phyloP scores from a whole-genome alignment of 2,329 filamentous ascomycete species.

The Beauveria sp. region DNA sequence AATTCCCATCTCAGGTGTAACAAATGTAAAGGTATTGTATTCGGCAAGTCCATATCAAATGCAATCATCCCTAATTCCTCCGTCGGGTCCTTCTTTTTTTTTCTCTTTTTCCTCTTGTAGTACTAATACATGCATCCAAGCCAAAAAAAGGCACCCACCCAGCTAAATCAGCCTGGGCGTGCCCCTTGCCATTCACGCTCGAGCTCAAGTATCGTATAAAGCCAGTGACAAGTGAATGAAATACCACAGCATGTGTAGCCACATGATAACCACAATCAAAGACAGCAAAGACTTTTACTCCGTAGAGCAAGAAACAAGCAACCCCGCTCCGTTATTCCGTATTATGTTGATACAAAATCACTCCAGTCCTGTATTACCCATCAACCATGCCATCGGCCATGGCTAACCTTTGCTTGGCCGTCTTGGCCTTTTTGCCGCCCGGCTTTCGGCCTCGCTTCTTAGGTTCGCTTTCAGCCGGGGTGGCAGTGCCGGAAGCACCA shows the following conservation, averaged over 20 bases:
- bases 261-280: background rate
- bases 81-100: background rate
- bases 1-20: background rate
- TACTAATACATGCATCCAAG: slow-evolving; percentile 10
- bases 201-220: background rate
- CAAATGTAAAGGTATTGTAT: background rate
- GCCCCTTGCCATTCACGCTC: background rate
- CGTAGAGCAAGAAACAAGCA: slow-evolving; percentile 4
- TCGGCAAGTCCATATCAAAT: slow-evolving; percentile 2
- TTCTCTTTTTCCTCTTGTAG: background rate
- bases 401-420: slow-evolving; percentile 59
- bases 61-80: too few species aligned
- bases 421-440: slow-evolving; percentile 52
- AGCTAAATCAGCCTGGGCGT: background rate
- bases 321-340: background rate
- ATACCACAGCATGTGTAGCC: background rate
- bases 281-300: slow-evolving; percentile 3
- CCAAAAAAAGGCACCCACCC: background rate
- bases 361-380: slow-evolving; percentile 9
- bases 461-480: slow-evolving; percentile 57
- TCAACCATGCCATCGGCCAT: slow-evolving; percentile 53
- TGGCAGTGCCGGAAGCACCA: slow-evolving; percentile 66
- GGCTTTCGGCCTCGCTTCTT: slow-evolving; percentile 51
- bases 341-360: slow-evolving; percentile 12
- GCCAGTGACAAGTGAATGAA: background rate